Conservation (phyloP, 805 yeast genomes). For the Lipomyces spencermartinsiae region DNA sequence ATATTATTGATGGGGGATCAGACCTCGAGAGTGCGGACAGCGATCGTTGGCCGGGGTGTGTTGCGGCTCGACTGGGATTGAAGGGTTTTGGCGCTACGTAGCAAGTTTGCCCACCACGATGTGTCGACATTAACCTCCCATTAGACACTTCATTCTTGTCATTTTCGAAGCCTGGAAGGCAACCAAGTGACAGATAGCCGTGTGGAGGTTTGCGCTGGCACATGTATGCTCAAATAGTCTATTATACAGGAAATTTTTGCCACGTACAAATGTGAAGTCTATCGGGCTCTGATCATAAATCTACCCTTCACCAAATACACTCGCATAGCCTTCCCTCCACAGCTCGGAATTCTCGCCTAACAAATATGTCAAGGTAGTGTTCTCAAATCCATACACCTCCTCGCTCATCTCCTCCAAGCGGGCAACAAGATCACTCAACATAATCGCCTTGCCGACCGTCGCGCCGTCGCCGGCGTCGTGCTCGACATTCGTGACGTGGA, state of each 20-base stretch:
- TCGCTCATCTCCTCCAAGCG: constrained; percentile 60
- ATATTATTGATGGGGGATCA: neutral
- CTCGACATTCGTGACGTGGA: constrained; percentile 79
- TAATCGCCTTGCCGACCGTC: constrained; percentile 83
- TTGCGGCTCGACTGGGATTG: neutral
- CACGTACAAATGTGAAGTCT: neutral
- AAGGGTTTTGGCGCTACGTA: neutral
- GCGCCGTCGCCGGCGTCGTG: constrained; percentile 69
- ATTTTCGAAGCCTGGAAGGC: neutral
- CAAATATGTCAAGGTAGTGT: constrained; percentile 65
- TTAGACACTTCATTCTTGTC: neutral
- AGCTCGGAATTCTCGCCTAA: constrained; percentile 80
- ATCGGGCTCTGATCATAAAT: neutral
- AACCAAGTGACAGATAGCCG: neutral
- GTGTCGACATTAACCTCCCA: too few relatives aligned
- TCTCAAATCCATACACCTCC: constrained; percentile 58
- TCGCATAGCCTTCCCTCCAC: constrained; percentile 53
- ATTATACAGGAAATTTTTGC: neutral
- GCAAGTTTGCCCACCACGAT: too few relatives aligned
- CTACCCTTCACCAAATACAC: neutral
- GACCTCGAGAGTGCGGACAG: neutral
- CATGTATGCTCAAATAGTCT: neutral
- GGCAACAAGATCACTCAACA: constrained; percentile 82
- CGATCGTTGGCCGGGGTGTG: neutral
- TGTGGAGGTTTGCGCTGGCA: neutral